Base-by-base conservation (phyloP, 2,329 filamentous ascomycete species). In the Neonectria ditissima region DNA sequence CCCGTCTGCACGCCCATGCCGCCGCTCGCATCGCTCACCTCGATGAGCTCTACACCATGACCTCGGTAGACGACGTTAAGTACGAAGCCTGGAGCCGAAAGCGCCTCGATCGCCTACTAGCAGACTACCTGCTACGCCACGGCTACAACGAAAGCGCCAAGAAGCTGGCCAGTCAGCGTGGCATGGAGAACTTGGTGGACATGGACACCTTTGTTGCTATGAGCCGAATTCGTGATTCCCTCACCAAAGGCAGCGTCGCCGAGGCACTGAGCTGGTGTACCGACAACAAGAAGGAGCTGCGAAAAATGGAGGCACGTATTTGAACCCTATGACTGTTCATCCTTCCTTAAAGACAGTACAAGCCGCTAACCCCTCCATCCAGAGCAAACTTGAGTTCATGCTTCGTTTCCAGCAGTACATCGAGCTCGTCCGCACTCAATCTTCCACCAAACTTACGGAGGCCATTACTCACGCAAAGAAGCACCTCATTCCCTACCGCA, bases 321-420 rank as follows among this genome's bases (percentile, higher is more conserved):
- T 51, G 14, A 20, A 30, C 4, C 6, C 22, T 1, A 24, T 53
- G 11, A 10, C 18, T 37, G 20, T 20, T 34, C 26, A 4, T 41
- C 13, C 5, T 5, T 16, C 16, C 34, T 18, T 44, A 4, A 4
- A 10, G 10, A 32, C 26, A 26, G 9, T 34, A 14, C 26, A 20
- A 18, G 26, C 20, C 50, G 58, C 63, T 59, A 60, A 66, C 48
- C n/a, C 8, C 14, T 18, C 6, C 28, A 30, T n/a, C 1, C 63
- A 93, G 85, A 93, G 91, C 74, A 92, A 91, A 69, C 86, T 99
- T 16, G 96, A 99, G 78, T 97, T 97, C 75, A 93, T 97, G 84
- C 86, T 99, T 45, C 90, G 96, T 13, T 86, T 97, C 73, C 96
- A 99, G 78, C 94, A 98, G 77, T 98, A 94, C 77, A 94, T 98